A percentile compares a stretch with the other conserved stretches of the same genome.
Evolutionary conservation across 768 basidiomycete species (phyloP).

Genomic region (Amanita rubescens): DNA sequence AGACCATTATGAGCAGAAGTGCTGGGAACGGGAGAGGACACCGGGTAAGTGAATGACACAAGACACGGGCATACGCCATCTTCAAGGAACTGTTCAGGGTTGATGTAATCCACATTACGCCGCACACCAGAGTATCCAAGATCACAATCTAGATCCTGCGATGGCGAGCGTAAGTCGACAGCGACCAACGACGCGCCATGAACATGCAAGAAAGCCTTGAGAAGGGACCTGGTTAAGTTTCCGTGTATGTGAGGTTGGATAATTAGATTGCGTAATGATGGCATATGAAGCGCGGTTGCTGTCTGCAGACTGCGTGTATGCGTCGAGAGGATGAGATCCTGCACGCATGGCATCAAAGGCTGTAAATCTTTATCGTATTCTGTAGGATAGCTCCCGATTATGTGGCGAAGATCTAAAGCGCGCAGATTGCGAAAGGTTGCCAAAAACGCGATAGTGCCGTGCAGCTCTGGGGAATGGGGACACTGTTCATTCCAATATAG

Average conservation of each 20-base stretch:
- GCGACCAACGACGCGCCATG: conserved; percentile 33
- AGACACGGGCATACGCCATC: conserved; percentile 38
- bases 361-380: conserved; percentile 12
- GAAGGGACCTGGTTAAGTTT: conserved; percentile 14
- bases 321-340: conserved; percentile 37
- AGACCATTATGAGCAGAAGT: conserved; percentile 26
- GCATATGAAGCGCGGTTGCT: conserved; percentile 33
- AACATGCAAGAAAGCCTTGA: conserved; percentile 30
- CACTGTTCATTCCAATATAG: conserved; percentile 37
- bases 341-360: conserved; percentile 33
- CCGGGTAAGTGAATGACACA: conserved; percentile 34
- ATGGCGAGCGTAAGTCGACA: conserved; percentile 34
- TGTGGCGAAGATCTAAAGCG: conserved; percentile 40
- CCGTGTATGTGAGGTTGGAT: conserved; percentile 25
- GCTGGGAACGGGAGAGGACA: conserved; percentile 24
- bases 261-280: conserved; percentile 34
- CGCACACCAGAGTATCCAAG: conserved; percentile 14
- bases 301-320: conserved; percentile 27
- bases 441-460: conserved; percentile 26
- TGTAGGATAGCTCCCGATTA: conserved; percentile 21
- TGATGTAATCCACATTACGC: conserved; percentile 24
- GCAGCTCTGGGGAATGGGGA: conserved; percentile 7
- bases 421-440: conserved; percentile 34
- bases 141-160: conserved; percentile 23
- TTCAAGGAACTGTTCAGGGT: conserved; percentile 36